Evolutionary conservation across 345 rosid genomes (phyloP), one percentile per base, ranked within the genome.

Genomic region (Moricandia moricandioides): DNA sequence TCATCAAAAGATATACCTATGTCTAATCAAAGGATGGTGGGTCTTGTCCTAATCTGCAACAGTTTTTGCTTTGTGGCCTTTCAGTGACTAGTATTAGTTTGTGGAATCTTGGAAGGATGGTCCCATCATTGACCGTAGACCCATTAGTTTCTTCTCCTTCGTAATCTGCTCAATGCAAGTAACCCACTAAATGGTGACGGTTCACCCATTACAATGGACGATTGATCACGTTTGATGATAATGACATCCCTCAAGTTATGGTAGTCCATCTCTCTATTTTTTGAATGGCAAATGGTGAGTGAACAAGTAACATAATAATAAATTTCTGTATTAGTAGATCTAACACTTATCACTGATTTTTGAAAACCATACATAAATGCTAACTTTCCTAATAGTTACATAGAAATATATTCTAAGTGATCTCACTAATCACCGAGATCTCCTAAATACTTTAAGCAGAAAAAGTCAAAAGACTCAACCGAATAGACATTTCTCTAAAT

Each of bases 121-220:
- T 35, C 52, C 60, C 54, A 72, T 49, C 63, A 12, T 63, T 72
- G 55, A 73, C 63, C 35, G 52, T 34, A 18, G 54, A 72, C 69
- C 29, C 52, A 62, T 51, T 62, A 26, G 14, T 72, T 4, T 62
- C 61, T 21, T 62, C 75, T 40, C 17, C 59, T 21, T 54, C 57
- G 12, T 40, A 59, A 17, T 43, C 29, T 1, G 0, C 52, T 47
- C 52, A 21, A 21, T 10, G 51, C 18, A 8, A 6, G 17, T 70
- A 43, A 55, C 60, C 3, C 31, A 21, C 4, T 24, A 16, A 17
- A 29, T 29, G 31, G 31, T 29, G 31, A 29, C 31, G 31, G 31
- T 29, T 4, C 31, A 29, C 4, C 57, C 27, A 52, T 21, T 52
- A 52, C 2, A 18, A 21, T 54, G 29, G 7, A 54, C 13, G 27